A percentile compares a stretch with the other conserved stretches of the same genome.
These are phyloP conservation scores for Saturnispora halmiae DNA, from an alignment of 805 yeast genomes.

Conservation along the genomic window DNA sequence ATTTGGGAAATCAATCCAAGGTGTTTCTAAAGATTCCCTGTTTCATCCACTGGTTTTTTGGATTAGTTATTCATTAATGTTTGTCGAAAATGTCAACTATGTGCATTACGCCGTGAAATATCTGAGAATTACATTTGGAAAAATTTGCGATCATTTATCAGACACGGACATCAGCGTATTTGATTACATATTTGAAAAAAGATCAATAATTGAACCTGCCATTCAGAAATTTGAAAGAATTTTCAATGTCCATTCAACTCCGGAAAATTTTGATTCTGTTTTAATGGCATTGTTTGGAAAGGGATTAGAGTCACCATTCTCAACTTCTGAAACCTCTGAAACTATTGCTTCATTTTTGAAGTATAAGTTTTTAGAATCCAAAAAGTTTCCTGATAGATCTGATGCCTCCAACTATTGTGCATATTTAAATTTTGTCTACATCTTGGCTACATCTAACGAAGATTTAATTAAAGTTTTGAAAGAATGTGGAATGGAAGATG, in stretches of 20 bases:
- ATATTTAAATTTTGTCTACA: conserved; percentile 26
- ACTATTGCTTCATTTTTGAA: conserved; percentile 37
- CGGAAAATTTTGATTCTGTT: conserved; percentile 42
- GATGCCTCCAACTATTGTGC: conserved; percentile 21
- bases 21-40: conserved; percentile 37
- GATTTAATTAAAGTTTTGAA: conserved; percentile 29
- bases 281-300: conserved; percentile 40
- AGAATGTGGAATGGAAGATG: conserved; percentile 28
- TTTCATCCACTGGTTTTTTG: conserved; percentile 43
- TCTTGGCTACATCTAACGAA: conserved; percentile 29
- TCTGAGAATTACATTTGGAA: conserved; percentile 29
- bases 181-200: conserved; percentile 24
- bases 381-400: conserved; percentile 1
- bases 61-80: conserved; percentile 28
- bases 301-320: conserved; percentile 52
- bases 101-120: conserved; percentile 29
- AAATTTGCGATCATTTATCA: conserved; percentile 26
- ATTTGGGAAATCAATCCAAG: conserved; percentile 39
- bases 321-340: conserved; percentile 40
- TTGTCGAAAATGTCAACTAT: conserved; percentile 21
- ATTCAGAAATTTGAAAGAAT: conserved; percentile 36
- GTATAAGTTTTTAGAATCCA: conserved; percentile 32
- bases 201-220: conserved; percentile 33
- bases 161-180: conserved; percentile 24
- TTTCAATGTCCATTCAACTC: conserved; percentile 32